These are phyloP conservation scores for Microascus cirrosus DNA, from an alignment of 2,329 filamentous ascomycete species.

Conservation along the genomic window DNA sequence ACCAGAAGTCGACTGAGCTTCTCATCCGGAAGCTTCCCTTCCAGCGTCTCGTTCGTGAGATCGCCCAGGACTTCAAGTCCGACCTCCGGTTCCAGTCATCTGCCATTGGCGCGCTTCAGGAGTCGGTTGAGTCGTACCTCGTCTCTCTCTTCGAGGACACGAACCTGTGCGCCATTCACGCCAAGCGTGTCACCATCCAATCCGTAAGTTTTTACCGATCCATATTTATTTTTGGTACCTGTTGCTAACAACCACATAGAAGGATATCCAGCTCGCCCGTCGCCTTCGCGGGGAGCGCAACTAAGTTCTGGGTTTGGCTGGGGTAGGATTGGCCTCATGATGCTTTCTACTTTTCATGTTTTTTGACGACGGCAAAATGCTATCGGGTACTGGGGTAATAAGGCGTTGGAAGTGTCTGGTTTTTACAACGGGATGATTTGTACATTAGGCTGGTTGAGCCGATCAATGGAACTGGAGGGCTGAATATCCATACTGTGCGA, in stretches of 20 bases:
- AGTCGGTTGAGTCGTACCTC: slow-evolving; percentile 97
- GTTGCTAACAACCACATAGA: slow-evolving; percentile 21
- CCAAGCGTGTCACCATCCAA: slow-evolving; percentile 98
- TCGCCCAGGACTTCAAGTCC: slow-evolving; percentile 91
- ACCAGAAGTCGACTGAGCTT: slow-evolving; percentile 95
- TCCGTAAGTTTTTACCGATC: slow-evolving; percentile 22
- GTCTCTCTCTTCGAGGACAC: slow-evolving; percentile 98
- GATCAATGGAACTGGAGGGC: neutral
- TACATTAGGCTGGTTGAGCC: slow-evolving; percentile 3
- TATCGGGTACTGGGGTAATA: slow-evolving; percentile 1
- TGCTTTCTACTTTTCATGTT: neutral
- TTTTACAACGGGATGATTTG: slow-evolving; percentile 3
- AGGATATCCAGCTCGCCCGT: slow-evolving; percentile 94
- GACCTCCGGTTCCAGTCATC: slow-evolving; percentile 97
- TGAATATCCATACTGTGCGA: no score
- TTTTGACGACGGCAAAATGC: slow-evolving; percentile 3
- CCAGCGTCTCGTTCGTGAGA: slow-evolving; percentile 94
- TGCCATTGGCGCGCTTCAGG: slow-evolving; percentile 92
- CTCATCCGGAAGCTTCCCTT: slow-evolving; percentile 96
- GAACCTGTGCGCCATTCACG: slow-evolving; percentile 97
- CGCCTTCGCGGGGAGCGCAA: slow-evolving; percentile 90
- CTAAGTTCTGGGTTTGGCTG: slow-evolving; percentile 31
- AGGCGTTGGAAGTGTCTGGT: slow-evolving; percentile 3
- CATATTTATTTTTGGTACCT: no score
- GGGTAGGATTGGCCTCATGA: neutral